Evolutionary conservation across 1,284 basidiomycete genomes (phyloP), one percentile per base, ranked within the genome.

Genomic region (Schizophyllum amplum): DNA sequence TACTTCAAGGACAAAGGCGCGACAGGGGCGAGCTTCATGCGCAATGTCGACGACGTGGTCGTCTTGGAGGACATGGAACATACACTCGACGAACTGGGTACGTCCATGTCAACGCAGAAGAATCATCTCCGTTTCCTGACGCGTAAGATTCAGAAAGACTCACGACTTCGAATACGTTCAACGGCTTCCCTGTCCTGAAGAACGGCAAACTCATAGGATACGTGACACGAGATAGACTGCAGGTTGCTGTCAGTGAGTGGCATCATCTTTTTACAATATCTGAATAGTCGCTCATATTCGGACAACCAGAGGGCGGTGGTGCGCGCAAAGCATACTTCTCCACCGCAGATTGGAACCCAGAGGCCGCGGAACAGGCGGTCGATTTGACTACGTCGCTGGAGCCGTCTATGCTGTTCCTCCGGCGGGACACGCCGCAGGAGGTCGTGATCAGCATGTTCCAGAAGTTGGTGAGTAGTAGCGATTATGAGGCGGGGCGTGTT

Each of bases 371-470:
- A 17, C 11, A 42, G 11, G 33, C 33, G 33, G 33, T 79, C 13
- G 75, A 86, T 63, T 67, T 86, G 49, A 80, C 81, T 1, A 60
- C 65, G 2, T 21, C 17, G 33, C 33, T 42, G 67, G 80, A 27
- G 68, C 86, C 4, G 84, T 87, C 63, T 78, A 80, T 57, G 76
- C 83, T 0, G 72, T 82, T 1, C 72, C 87, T 57, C 82, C 75
- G 83, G 49, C 81, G 82, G 64, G 82, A 86, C 60, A 80, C 85
- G 17, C 84, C 86, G 3, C 77, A 84, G 62, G 84, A 88, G 63
- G 70, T 86, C 17, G 83, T 88, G 7, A 83, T 87, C 26, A 79
- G 74, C 63, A 84, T 85, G 78, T 87, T 88, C 71, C 85, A 87
- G 67, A 86, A 82, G 70, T 69, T 88, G 67, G 86, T 84, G 48